A percentile compares a stretch with the other conserved stretches of the same genome.
Conservation (phyloP, 2,329 filamentous ascomycete species). For the Fonsecaea nubica region DNA sequence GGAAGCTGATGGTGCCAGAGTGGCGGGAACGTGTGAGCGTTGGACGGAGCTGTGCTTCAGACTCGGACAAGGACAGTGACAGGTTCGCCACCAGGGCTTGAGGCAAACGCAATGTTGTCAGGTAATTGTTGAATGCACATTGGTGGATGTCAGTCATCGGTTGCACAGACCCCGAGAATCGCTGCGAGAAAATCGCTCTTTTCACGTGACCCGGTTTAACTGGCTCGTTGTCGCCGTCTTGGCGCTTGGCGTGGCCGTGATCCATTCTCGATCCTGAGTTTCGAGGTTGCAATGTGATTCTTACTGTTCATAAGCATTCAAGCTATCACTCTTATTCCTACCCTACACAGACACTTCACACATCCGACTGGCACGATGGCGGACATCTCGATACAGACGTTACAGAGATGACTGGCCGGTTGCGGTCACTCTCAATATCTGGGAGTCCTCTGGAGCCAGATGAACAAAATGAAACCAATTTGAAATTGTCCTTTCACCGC, state of each 20-base stretch:
- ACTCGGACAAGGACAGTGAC: background rate
- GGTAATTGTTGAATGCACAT: background rate
- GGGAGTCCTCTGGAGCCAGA: background rate
- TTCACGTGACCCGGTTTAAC: background rate
- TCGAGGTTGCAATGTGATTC: background rate
- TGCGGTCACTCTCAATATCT: background rate
- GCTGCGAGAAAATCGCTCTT: background rate
- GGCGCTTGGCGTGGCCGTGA: background rate
- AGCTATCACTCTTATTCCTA: background rate
- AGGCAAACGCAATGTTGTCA: background rate
- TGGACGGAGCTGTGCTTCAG: background rate
- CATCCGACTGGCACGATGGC: background rate
- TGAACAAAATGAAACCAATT: background rate
- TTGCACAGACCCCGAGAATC: background rate
- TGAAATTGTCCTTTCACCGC: background rate
- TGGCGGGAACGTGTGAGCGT: background rate
- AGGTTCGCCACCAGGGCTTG: background rate
- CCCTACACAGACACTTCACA: background rate
- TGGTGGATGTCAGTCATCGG: background rate
- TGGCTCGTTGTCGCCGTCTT: background rate
- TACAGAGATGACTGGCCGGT: background rate
- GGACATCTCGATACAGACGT: background rate
- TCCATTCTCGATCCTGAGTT: background rate
- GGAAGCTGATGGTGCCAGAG: slow-evolving; percentile 1
- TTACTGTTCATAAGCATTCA: background rate